Evolutionary conservation across 164 flowering plant species (phyloP), one percentile per base, ranked within the genome.

Genomic region (Magnolia kwangsiensis): DNA sequence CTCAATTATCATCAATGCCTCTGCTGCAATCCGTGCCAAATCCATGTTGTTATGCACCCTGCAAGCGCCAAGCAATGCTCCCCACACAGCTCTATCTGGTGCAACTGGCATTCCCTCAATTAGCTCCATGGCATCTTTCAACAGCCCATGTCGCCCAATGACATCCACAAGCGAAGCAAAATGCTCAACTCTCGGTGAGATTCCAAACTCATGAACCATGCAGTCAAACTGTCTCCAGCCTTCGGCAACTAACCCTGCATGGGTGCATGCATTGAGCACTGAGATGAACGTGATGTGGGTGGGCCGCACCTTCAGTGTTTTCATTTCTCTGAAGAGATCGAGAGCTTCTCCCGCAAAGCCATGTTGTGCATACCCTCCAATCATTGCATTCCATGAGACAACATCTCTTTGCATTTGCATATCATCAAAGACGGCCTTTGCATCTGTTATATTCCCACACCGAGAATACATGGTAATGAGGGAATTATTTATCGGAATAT

Each of bases 381-480:
- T 78, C 67, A 78, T 67, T 21, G 80, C 76, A 69, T 78, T 78
- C 80, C 80, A 78, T 31, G 80, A 73, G 29, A 78, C 49, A 2
- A 78, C 71, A 49, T 78, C 80, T 61, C 61, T 78, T 31, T 18
- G 24, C 31, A 64, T 68, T n/a, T 23, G 23, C 77, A 69, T 73
- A 18, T 59, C 73, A 21, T 78, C 63, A 29, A 78, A 78, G 50
- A 74, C 50, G 20, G 64, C n/a, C 71, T 21, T 78, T 11, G 73
- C 77, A n/a, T 78, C 72, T 8, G 13, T 50, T 58, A 78, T 68
- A 31, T 78, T 73, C 63, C 80, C 80, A 78, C 80, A 78, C 69
- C 76, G 67, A 49, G 73, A 45, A 18, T 78, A 78, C 76, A 78
- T 78, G 31, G 80, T 78, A 31, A 78, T 61, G 24, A 78, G 72